Evolutionary conservation across 2,329 filamentous ascomycete species (phyloP).

Genomic region (Pseudogymnoascus sp.): DNA sequence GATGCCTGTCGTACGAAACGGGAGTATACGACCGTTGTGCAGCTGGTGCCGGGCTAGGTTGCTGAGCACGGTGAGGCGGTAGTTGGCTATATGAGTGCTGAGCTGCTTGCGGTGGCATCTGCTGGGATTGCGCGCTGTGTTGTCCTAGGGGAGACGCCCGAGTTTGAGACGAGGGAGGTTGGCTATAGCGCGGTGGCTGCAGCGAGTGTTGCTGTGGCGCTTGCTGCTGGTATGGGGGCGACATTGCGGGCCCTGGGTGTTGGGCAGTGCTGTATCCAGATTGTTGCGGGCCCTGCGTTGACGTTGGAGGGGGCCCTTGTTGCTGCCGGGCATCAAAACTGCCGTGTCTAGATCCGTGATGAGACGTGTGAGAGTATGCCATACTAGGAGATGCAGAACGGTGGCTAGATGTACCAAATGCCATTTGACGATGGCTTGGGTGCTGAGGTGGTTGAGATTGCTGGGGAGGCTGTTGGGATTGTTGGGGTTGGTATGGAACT

Average conservation of each 20-base stretch:
- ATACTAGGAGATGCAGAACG: constrained; percentile 22
- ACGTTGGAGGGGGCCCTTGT: background rate
- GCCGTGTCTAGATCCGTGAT: constrained; percentile 25
- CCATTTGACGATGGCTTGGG: constrained; percentile 23
- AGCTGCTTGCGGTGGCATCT: background rate
- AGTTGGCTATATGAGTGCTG: background rate
- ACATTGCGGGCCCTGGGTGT: background rate
- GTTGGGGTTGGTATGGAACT: constrained; percentile 16
- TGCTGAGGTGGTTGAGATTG: constrained; percentile 12
- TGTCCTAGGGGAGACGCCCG: background rate
- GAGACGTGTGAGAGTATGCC: constrained; percentile 20
- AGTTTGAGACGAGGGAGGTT: background rate
- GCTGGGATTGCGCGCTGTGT: background rate
- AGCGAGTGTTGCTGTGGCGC: background rate
- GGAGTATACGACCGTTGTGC: background rate
- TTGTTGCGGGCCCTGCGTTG: background rate
- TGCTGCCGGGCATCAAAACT: constrained; percentile 24
- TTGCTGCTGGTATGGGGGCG: background rate
- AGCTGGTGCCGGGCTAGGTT: background rate
- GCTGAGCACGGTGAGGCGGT: background rate
- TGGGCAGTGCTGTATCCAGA: background rate
- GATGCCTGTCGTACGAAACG: background rate
- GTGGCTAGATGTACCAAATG: constrained; percentile 22
- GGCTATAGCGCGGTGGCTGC: background rate
- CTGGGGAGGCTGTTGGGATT: constrained; percentile 19